Percentiles rank a stretch among this genome's conserved stretches.
Evolutionary conservation across 2,329 filamentous ascomycete species (phyloP).

Genomic region (Exophiala bonariae): DNA sequence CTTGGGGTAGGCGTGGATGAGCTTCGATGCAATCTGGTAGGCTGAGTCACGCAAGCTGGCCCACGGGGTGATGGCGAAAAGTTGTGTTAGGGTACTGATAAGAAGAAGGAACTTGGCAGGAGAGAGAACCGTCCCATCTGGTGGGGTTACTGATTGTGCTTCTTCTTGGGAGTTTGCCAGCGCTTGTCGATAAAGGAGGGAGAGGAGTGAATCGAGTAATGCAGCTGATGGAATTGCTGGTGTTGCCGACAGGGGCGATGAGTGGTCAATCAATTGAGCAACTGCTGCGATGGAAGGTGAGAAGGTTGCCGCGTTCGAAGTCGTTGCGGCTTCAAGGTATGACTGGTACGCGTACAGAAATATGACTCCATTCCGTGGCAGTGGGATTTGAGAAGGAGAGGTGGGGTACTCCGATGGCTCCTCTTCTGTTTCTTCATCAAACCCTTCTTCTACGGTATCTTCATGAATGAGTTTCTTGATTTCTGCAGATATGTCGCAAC

Average conservation of each 20-base stretch:
- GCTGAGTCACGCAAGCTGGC: constrained; percentile 24
- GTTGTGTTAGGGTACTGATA: constrained; percentile 23
- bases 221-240: constrained; percentile 17
- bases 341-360: constrained; percentile 19
- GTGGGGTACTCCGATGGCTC: constrained; percentile 28
- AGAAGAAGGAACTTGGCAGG: constrained; percentile 23
- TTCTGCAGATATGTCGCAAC: constrained; percentile 14
- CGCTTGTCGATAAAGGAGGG: constrained; percentile 18
- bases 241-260: constrained; percentile 18
- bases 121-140: constrained; percentile 3
- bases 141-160: neutral
- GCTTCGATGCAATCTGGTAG: constrained; percentile 23
- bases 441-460: constrained; percentile 6
- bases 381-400: constrained; percentile 27
- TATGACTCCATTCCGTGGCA: constrained; percentile 24
- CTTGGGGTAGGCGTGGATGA: constrained; percentile 24
- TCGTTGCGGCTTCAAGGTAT: constrained; percentile 3
- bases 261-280: constrained; percentile 21
- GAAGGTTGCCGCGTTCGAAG: constrained; percentile 6
- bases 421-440: constrained; percentile 15
- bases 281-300: constrained; percentile 15
- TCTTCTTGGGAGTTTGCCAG: neutral
- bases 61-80: constrained; percentile 25
- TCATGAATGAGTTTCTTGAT: constrained; percentile 17
- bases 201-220: constrained; percentile 20